Evolutionary conservation across 768 basidiomycete species (phyloP).

Genomic region (Epithele typhae): DNA sequence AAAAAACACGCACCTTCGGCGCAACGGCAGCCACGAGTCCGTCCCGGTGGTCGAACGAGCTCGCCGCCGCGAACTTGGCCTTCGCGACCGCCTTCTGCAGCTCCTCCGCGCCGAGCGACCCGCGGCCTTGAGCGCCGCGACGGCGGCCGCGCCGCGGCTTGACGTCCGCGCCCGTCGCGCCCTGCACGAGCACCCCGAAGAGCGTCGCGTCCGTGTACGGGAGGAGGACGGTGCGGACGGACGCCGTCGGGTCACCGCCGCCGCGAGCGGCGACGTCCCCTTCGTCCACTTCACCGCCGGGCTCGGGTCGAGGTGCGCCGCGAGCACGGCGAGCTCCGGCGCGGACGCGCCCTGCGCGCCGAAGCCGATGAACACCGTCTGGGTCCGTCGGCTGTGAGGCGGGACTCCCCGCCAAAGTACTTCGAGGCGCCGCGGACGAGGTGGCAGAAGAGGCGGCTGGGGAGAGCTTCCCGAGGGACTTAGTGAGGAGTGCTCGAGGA

Average conservation of each 20-base stretch:
- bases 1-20: conserved; percentile 45
- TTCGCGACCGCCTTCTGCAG: conserved; percentile 80
- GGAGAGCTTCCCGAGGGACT: conserved; percentile 51
- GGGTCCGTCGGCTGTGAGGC: no score
- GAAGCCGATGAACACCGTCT: conserved; percentile 86
- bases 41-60: conserved; percentile 61
- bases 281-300: conserved; percentile 86
- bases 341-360: conserved; percentile 64
- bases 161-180: conserved; percentile 54
- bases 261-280: conserved; percentile 64
- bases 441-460: conserved; percentile 76
- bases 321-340: conserved; percentile 74
- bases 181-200: conserved; percentile 79
- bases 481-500: conserved; percentile 67
- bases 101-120: conserved; percentile 49
- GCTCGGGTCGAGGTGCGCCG: conserved; percentile 73
- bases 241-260: conserved; percentile 53
- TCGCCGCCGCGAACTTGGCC: conserved; percentile 83
- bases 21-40: conserved; percentile 62
- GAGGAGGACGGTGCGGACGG: conserved; percentile 71
- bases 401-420: conserved; percentile 52
- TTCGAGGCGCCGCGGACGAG: conserved; percentile 51
- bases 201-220: conserved; percentile 92
- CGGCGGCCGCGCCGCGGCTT: conserved; percentile 67
- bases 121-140: conserved; percentile 53